These are phyloP conservation scores for Aspergillus alliaceus DNA, from an alignment of 2,329 filamentous ascomycete species.

Conservation along the genomic window DNA sequence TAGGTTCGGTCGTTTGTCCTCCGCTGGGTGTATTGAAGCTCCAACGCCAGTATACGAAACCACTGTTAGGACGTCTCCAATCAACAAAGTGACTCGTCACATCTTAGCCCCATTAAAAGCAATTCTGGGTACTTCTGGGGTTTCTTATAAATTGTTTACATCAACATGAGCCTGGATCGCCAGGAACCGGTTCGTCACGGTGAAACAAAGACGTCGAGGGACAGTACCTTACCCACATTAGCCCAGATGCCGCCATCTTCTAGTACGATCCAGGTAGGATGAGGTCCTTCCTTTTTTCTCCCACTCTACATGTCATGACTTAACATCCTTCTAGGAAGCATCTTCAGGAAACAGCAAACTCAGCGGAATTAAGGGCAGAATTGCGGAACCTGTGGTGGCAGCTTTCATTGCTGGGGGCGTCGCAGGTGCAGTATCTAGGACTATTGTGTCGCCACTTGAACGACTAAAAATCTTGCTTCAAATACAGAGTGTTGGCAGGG, in stretches of 20 bases:
- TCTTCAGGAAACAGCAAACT: constrained; percentile 18
- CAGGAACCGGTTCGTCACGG: constrained; percentile 25
- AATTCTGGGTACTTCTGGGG: background rate
- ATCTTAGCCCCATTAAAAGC: background rate
- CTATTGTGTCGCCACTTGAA: constrained; percentile 93
- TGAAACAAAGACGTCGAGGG: constrained; percentile 17
- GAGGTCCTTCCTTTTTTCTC: background rate
- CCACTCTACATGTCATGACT: background rate
- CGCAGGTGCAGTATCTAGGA: constrained; percentile 94
- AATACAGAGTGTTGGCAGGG: constrained; percentile 83
- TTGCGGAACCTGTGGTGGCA: constrained; percentile 83
- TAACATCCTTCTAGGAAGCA: constrained; percentile 19
- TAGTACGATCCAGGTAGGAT: constrained; percentile 23
- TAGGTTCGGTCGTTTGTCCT: background rate
- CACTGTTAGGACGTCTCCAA: background rate
- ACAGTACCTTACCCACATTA: constrained; percentile 19
- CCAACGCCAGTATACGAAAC: background rate
- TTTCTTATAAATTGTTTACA: background rate
- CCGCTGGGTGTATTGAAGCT: background rate
- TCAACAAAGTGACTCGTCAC: background rate
- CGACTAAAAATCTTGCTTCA: constrained; percentile 98
- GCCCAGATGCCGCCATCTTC: constrained; percentile 23
- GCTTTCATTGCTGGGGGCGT: constrained; percentile 94
- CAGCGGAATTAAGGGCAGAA: constrained; percentile 27
- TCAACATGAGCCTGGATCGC: constrained; percentile 38